Percentiles rank a stretch among this genome's conserved stretches.
Evolutionary conservation across 2,329 filamentous ascomycete genomes (phyloP).

Genomic region (Lachnellula cervina): DNA sequence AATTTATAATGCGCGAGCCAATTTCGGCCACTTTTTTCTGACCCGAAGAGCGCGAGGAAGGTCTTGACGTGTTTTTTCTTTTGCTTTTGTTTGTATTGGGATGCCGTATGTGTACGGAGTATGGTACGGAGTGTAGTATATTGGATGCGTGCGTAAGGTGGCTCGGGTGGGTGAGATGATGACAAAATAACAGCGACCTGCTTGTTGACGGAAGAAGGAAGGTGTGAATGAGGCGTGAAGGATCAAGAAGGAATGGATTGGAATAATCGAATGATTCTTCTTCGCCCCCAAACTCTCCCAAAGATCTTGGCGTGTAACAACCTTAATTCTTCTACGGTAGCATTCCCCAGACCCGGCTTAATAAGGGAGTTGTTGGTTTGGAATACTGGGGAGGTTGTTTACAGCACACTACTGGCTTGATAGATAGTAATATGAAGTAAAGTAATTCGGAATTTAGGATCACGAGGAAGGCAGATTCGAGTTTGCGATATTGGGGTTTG

Average conservation of each 20-base stretch:
- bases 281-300: not conserved
- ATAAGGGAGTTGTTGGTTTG: too few species aligned
- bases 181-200: not conserved
- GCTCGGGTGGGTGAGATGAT: not conserved
- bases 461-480: too few species aligned
- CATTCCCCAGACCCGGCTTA: too few species aligned
- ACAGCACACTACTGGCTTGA: too few species aligned
- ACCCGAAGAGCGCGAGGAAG: not conserved
- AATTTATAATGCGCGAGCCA: too few species aligned
- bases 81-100: too few species aligned
- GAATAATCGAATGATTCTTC: not conserved
- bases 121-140: not conserved
- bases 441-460: too few species aligned
- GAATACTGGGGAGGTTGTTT: too few species aligned
- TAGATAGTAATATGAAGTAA: too few species aligned
- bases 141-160: not conserved
- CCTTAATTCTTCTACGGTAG: not conserved
- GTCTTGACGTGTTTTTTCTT: not conserved
- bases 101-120: not conserved
- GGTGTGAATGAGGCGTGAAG: not conserved
- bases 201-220: not conserved
- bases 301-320: not conserved
- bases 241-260: not conserved
- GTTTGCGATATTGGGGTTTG: too few species aligned
- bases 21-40: too few species aligned